Percentiles rank a stretch among this genome's conserved stretches.
Evolutionary conservation across 2,329 filamentous ascomycete genomes (phyloP).

Genomic region (Thelonectria blattea): DNA sequence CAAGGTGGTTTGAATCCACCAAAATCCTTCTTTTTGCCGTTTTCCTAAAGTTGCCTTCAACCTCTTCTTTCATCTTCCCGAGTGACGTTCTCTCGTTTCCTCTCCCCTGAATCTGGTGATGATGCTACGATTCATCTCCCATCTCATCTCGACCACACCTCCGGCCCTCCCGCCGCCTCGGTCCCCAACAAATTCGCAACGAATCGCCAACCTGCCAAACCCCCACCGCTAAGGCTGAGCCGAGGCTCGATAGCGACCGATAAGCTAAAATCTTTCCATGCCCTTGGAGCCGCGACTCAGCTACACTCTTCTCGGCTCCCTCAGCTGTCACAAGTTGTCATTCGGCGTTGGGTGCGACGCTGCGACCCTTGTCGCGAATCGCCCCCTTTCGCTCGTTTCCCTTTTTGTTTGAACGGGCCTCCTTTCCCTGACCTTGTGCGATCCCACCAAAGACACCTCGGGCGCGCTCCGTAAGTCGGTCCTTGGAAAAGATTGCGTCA

Average conservation of each 20-base stretch:
- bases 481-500: neutral
- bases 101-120: no score
- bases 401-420: neutral
- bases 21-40: constrained; percentile 10
- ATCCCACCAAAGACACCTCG: neutral
- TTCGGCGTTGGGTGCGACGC: neutral
- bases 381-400: neutral
- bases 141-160: neutral
- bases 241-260: constrained; percentile 27
- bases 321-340: no score
- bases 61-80: no score
- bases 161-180: constrained; percentile 2
- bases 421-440: neutral
- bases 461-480: neutral
- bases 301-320: neutral
- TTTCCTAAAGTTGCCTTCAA: neutral
- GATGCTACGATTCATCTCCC: neutral
- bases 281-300: neutral
- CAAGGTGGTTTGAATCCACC: constrained; percentile 28
- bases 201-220: neutral
- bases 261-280: neutral
- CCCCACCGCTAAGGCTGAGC: constrained; percentile 28
- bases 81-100: neutral
- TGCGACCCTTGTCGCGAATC: neutral
- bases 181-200: constrained; percentile 19